These are phyloP conservation scores for Cryphonectria parasitica DNA, from an alignment of 2,329 filamentous ascomycete genomes.

Conservation along the genomic window DNA sequence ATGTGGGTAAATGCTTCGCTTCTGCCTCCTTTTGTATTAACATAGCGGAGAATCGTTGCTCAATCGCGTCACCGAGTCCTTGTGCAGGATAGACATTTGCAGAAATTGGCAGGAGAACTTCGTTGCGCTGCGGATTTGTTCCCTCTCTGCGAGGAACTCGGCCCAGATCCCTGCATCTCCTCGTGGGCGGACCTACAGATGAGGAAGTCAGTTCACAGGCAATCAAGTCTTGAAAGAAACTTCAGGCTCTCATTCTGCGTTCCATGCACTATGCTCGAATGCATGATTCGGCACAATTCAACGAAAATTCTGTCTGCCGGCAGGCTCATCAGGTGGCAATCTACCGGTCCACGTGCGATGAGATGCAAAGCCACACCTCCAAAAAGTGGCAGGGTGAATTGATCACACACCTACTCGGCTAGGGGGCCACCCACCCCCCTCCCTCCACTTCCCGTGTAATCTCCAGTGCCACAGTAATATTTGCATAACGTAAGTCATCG, in stretches of 20 bases:
- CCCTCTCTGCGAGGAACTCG: not conserved
- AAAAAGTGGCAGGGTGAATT: not conserved
- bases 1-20: not conserved
- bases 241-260: no score
- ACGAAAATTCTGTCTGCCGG: no score
- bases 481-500: not conserved
- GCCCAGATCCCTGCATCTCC: not conserved
- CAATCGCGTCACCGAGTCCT: not conserved
- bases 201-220: no score
- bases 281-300: no score
- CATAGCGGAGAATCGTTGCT: not conserved
- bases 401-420: not conserved
- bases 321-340: not conserved
- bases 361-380: not conserved
- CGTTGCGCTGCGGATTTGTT: not conserved
- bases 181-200: not conserved
- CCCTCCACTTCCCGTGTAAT: not conserved
- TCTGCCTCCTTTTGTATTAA: not conserved
- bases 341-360: not conserved
- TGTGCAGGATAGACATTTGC: not conserved
- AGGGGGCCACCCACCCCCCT: not conserved
- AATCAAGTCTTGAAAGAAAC: no score
- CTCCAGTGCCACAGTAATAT: not conserved
- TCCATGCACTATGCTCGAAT: no score
- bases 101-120: not conserved